These are phyloP conservation scores for Cladophialophora exuberans DNA, from an alignment of 2,329 filamentous ascomycete species.

Conservation along the genomic window DNA sequence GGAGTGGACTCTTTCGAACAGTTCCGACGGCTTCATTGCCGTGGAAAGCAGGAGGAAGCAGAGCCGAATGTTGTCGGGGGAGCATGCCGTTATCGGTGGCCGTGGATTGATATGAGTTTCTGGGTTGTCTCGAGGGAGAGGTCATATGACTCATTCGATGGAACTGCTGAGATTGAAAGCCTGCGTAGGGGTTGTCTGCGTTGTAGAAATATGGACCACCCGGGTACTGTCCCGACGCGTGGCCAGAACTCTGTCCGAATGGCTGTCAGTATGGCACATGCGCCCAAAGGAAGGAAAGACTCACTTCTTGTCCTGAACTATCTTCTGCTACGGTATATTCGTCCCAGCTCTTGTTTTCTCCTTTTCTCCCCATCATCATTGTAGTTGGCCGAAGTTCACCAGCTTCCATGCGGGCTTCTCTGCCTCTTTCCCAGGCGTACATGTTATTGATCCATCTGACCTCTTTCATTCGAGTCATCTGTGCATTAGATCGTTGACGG, in stretches of 20 bases:
- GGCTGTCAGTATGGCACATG: neutral
- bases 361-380: conserved; percentile 12
- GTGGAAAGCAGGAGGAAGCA: conserved; percentile 17
- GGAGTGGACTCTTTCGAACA: conserved; percentile 6
- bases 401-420: conserved; percentile 12
- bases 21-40: neutral
- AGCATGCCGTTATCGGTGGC: conserved; percentile 5
- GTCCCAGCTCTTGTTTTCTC: conserved; percentile 18
- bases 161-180: conserved; percentile 8
- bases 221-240: conserved; percentile 4
- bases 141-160: conserved; percentile 14
- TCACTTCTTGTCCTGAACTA: neutral
- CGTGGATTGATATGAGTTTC: conserved; percentile 16
- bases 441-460: conserved; percentile 29
- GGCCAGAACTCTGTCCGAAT: neutral
- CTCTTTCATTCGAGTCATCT: conserved; percentile 24
- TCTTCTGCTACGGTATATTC: conserved; percentile 14
- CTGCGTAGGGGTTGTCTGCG: conserved; percentile 14
- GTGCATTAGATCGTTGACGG: conserved; percentile 12
- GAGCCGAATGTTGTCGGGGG: conserved; percentile 14
- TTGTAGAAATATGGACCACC: conserved; percentile 13
- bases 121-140: conserved; percentile 3
- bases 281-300: neutral
- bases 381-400: conserved; percentile 18
- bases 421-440: conserved; percentile 23